Percentiles rank a stretch among this genome's conserved stretches.
Conservation (phyloP, 2,329 filamentous ascomycete genomes). For the Hypoxylon rubiginosum region DNA sequence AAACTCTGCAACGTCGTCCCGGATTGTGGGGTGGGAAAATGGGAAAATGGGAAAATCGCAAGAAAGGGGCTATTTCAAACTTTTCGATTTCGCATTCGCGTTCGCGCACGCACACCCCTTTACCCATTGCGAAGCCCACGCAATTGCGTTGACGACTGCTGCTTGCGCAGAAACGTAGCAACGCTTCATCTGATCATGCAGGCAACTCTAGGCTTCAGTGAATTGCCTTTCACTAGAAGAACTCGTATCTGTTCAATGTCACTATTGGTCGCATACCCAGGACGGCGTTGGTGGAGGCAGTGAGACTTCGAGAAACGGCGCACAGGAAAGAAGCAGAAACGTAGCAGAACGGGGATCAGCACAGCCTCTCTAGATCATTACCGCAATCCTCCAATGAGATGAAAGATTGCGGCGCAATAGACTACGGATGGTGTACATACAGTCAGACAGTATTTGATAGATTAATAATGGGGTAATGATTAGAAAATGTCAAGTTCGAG, state of each 20-base stretch:
- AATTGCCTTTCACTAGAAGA: constrained; percentile 5
- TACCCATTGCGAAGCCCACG: constrained; percentile 4
- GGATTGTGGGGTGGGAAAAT: constrained; percentile 33
- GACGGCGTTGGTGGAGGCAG: constrained; percentile 16
- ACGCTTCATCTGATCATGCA: constrained; percentile 6
- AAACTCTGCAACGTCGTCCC: constrained; percentile 24
- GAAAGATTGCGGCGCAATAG: constrained; percentile 3
- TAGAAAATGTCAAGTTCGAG: constrained; percentile 24
- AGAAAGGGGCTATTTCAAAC: constrained; percentile 1
- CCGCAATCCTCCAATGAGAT: constrained; percentile 20
- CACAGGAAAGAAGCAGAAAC: constrained; percentile 13
- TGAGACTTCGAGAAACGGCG: constrained; percentile 16
- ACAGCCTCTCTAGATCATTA: constrained; percentile 18
- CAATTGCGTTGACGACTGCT: constrained; percentile 18
- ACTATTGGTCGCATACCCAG: constrained; percentile 15
- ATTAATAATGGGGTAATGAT: constrained; percentile 29
- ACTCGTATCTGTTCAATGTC: constrained; percentile 3
- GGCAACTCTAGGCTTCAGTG: constrained; percentile 7
- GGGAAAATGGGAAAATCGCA: constrained; percentile 9
- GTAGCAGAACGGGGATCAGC: constrained; percentile 17
- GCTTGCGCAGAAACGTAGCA: constrained; percentile 12
- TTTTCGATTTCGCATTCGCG: constrained; percentile 22
- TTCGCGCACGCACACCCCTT: constrained; percentile 20
- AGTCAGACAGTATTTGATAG: constrained; percentile 12
- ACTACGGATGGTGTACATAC: constrained; percentile 13